Percentiles rank a stretch among this genome's conserved stretches.
Conservation (phyloP, 257 asterid species). For the Ballota nigra region DNA sequence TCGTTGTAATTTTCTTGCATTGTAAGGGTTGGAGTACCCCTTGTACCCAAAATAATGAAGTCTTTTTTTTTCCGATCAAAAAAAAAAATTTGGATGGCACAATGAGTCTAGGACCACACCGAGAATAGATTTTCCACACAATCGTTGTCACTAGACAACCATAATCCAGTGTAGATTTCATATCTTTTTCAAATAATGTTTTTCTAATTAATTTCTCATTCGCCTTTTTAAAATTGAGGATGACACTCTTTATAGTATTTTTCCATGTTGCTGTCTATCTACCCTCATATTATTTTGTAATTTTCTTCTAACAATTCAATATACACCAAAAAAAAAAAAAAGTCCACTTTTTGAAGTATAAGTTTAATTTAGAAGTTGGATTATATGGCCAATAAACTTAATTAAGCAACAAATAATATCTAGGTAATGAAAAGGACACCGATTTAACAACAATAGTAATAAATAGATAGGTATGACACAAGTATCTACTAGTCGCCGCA, state of each 20-base stretch:
- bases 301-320: neutral
- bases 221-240: slow-evolving; percentile 23
- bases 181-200: slow-evolving; percentile 44
- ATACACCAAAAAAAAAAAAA: neutral
- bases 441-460: slow-evolving; percentile 11
- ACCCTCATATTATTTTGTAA: slow-evolving; percentile 2
- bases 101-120: slow-evolving; percentile 37
- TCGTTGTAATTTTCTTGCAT: no score
- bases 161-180: slow-evolving; percentile 54
- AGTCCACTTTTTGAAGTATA: no score
- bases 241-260: slow-evolving; percentile 14
- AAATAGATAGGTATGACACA: neutral
- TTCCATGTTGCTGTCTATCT: slow-evolving; percentile 14
- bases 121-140: slow-evolving; percentile 29
- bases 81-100: slow-evolving; percentile 12
- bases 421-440: slow-evolving; percentile 22
- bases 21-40: no score
- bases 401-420: neutral
- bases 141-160: slow-evolving; percentile 54
- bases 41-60: no score
- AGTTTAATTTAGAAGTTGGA: neutral
- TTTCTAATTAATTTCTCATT: slow-evolving; percentile 18
- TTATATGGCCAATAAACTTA: neutral
- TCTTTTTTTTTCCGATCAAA: no score
- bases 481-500: slow-evolving; percentile 13